A percentile compares a stretch with the other conserved stretches of the same genome.
Evolutionary conservation across 2,329 filamentous ascomycete species (phyloP).

Genomic region (Arthrobotrys sinensis): DNA sequence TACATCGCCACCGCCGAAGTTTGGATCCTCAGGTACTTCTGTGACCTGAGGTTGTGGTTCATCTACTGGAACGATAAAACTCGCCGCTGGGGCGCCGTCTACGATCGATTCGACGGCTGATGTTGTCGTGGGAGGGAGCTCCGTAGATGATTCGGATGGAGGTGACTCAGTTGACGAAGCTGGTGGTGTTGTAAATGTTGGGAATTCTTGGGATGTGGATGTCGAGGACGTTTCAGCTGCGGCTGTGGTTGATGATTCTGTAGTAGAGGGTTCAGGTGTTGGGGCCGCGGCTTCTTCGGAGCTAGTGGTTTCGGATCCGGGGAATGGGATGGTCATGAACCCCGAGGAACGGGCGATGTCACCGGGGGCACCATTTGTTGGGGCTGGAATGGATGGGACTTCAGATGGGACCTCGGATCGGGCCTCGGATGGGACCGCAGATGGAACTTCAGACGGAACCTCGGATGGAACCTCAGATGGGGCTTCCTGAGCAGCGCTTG

Average conservation of each 20-base stretch:
- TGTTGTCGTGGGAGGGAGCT: slow-evolving; percentile 8
- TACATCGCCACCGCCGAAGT: slow-evolving; percentile 42
- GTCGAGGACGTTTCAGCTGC: slow-evolving; percentile 1
- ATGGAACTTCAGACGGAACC: not conserved
- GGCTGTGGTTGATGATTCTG: slow-evolving; percentile 19
- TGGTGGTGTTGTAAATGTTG: slow-evolving; percentile 3
- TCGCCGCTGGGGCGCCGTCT: slow-evolving; percentile 4
- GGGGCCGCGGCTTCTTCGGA: not conserved
- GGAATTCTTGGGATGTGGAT: slow-evolving; percentile 12
- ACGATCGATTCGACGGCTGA: not conserved
- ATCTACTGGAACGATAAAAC: slow-evolving; percentile 42
- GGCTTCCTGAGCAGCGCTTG: not conserved
- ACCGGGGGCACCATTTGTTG: slow-evolving; percentile 4
- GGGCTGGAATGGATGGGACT: not conserved
- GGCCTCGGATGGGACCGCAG: not conserved
- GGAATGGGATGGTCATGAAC: slow-evolving; percentile 46
- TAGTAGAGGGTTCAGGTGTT: not conserved
- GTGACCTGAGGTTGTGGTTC: slow-evolving; percentile 26
- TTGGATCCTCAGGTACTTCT: slow-evolving; percentile 24
- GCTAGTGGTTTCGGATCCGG: slow-evolving; percentile 4
- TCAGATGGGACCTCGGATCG: not conserved
- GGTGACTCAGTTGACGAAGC: not conserved
- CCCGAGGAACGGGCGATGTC: slow-evolving; percentile 24
- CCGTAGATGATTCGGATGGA: not conserved
- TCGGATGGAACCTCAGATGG: not conserved